phyloP scores from a whole-genome alignment of 371 early-diverging fungal genomes.

The Mucor mucedo region DNA sequence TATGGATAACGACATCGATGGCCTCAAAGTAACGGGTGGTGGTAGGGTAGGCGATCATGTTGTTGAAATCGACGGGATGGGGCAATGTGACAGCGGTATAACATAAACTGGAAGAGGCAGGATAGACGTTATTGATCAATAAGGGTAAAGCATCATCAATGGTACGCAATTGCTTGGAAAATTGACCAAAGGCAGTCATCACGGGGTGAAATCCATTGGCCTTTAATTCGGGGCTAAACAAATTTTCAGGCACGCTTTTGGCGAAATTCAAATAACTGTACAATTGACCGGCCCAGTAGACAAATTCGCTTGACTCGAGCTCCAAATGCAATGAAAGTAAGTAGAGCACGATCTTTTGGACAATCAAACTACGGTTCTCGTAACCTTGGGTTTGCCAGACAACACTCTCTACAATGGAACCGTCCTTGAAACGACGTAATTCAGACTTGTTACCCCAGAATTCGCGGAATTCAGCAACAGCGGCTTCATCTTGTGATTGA shows the following conservation, averaged over 20 bases:
- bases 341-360: conserved; percentile 79
- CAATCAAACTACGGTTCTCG: conserved; percentile 76
- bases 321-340: conserved; percentile 75
- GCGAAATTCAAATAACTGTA: conserved; percentile 60
- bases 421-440: conserved; percentile 88
- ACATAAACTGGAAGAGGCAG: conserved; percentile 71
- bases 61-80: conserved; percentile 66
- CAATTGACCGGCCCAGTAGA: conserved; percentile 75
- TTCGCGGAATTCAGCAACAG: conserved; percentile 70
- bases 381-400: conserved; percentile 79
- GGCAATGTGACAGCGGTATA: conserved; percentile 81
- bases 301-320: conserved; percentile 51
- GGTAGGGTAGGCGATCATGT: conserved; percentile 48
- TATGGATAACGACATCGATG: conserved; percentile 80
- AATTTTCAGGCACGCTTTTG: conserved; percentile 50
- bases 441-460: conserved; percentile 90
- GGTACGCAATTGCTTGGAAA: conserved; percentile 70
- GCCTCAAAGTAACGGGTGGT: conserved; percentile 72
- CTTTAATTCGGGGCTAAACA: conserved; percentile 56
- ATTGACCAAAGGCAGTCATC: conserved; percentile 69
- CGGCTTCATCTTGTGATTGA: conserved; percentile 63
- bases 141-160: conserved; percentile 80
- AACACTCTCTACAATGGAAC: conserved; percentile 82
- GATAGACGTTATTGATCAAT: conserved; percentile 71
- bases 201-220: conserved; percentile 73